Conservation (phyloP, 805 yeast genomes). For the Schwanniomyces pseudopolymorphus region DNA sequence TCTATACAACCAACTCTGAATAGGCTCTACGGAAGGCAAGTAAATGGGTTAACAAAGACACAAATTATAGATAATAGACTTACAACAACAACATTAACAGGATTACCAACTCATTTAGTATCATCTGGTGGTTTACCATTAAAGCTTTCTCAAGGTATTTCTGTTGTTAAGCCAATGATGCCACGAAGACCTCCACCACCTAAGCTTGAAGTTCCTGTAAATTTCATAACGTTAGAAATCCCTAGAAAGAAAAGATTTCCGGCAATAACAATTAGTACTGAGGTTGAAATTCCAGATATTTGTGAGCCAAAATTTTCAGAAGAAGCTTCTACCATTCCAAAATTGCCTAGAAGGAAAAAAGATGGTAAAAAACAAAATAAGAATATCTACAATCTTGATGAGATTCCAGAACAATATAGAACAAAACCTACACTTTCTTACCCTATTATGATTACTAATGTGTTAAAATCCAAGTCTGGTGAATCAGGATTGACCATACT, state of each 20-base stretch:
- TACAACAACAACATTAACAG: slow-evolving; percentile 17
- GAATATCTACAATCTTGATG: slow-evolving; percentile 71
- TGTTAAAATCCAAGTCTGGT: slow-evolving; percentile 65
- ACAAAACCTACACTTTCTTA: slow-evolving; percentile 82
- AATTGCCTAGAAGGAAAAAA: slow-evolving; percentile 28
- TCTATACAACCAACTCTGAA: slow-evolving; percentile 45
- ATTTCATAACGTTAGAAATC: slow-evolving; percentile 24
- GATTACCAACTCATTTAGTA: slow-evolving; percentile 20
- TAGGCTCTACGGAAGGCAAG: slow-evolving; percentile 30
- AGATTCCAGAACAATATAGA: slow-evolving; percentile 85
- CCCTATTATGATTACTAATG: slow-evolving; percentile 76
- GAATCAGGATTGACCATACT: slow-evolving; percentile 61
- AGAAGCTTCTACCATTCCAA: slow-evolving; percentile 30
- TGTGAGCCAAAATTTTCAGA: slow-evolving; percentile 35
- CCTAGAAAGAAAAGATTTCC: slow-evolving; percentile 13
- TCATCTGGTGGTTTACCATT: slow-evolving; percentile 14
- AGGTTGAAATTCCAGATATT: slow-evolving; percentile 21
- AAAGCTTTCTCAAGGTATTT: slow-evolving; percentile 17
- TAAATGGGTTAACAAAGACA: slow-evolving; percentile 16
- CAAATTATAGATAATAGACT: slow-evolving; percentile 21
- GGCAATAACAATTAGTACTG: slow-evolving; percentile 27
- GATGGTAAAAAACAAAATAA: slow-evolving; percentile 49
- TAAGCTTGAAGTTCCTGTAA: slow-evolving; percentile 31
- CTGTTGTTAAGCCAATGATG: slow-evolving; percentile 10
- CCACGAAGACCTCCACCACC: slow-evolving; percentile 37